phyloP scores from a whole-genome alignment of 768 basidiomycete genomes.

The Mycena albidolilacea region DNA sequence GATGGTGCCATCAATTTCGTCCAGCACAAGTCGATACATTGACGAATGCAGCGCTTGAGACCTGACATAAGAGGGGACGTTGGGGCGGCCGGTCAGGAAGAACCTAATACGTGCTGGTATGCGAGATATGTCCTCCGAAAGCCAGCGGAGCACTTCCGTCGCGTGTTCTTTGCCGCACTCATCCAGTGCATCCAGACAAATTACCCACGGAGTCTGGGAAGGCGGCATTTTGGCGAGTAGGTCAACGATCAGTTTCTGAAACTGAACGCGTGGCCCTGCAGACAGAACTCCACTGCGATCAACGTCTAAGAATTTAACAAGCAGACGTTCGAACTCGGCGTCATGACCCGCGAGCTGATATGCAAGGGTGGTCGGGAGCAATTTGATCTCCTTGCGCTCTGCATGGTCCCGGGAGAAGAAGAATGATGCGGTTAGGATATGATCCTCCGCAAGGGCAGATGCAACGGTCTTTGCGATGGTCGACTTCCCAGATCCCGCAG shows the following conservation, averaged over 20 bases:
- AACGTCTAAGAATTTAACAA: background rate
- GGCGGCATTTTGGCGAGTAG: conserved; percentile 7
- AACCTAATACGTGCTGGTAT: conserved; percentile 5
- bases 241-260: conserved; percentile 7
- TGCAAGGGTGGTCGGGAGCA: conserved; percentile 5
- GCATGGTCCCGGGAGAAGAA: conserved; percentile 11
- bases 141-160: conserved; percentile 6
- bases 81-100: conserved; percentile 6
- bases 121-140: background rate
- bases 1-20: background rate
- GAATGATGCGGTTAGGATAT: conserved; percentile 10
- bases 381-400: conserved; percentile 9
- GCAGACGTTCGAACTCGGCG: conserved; percentile 2
- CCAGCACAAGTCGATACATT: background rate
- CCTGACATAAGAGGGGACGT: conserved; percentile 2
- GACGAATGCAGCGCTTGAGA: background rate
- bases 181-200: conserved; percentile 20
- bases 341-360: conserved; percentile 2
- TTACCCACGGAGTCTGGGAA: conserved; percentile 4
- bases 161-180: conserved; percentile 7
- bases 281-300: conserved; percentile 1
- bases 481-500: background rate
- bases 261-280: conserved; percentile 6
- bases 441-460: background rate
- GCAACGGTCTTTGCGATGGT: conserved; percentile 11